Evolutionary conservation across 2,329 filamentous ascomycete genomes (phyloP), one percentile per base, ranked within the genome.

Genomic region (Seiridium cupressi): DNA sequence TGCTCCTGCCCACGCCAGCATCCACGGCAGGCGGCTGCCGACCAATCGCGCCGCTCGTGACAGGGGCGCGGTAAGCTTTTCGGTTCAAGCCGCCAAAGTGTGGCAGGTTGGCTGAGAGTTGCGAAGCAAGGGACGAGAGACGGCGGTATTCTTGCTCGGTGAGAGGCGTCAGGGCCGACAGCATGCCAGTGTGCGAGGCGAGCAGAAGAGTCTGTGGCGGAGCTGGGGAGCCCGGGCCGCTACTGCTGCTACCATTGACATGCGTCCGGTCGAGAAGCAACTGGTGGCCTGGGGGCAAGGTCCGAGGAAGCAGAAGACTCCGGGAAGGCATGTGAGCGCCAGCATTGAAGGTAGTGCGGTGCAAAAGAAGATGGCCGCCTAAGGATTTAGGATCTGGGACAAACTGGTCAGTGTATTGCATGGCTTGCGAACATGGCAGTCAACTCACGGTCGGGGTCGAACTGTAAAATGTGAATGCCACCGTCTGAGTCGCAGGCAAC

Each of bases 391-490:
- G 94, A 71, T 98, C 93, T 96, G 66, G 59, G 18, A 26, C 18
- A 26, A 26, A 26, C 18, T 26, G 18, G 18, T 26, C 18, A 26
- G 18, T 26, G 18, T 26, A 26, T 26, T 26, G 18, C 18, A 26
- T 26, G 18, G 18, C 18, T 26, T 26, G 18, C 18, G 18, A 26
- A 10, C 55, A 35, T 47, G 35, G 34, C 49, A 44, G 40, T 38
- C 49, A 10, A 83, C 89, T 76, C 81, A 95, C 92, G 90, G 71
- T 98, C 94, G 0, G 95, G 95, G 69, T 98, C 93, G 69, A 95
- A 99, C 74, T 98, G 92, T 64, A 98, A 78, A 51, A 97, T 84
- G 72, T 97, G 92, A 46, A 99, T 76, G 67, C 95, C 92, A 63
- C 91, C 91, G 67, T 97, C 89, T 42, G 89, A 87, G 72, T 98